phyloP scores from a whole-genome alignment of 495 filamentous ascomycete genomes.

The Penicillium longicatenatum region DNA sequence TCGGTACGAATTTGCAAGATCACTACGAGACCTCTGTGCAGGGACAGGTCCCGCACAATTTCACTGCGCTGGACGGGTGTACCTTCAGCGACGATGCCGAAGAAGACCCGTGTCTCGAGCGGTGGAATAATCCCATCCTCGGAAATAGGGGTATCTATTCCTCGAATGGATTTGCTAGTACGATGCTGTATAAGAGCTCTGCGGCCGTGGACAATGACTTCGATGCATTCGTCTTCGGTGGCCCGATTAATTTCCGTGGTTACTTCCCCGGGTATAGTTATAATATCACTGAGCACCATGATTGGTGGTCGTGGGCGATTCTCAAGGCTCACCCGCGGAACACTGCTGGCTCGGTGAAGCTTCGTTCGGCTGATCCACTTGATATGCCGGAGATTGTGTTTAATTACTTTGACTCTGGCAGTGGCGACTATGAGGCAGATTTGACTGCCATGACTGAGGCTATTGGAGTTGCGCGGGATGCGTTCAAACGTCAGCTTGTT shows the following conservation, averaged over 20 bases:
- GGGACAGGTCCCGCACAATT: slow-evolving; percentile 44
- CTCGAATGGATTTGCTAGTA: slow-evolving; percentile 47
- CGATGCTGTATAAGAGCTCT: slow-evolving; percentile 48
- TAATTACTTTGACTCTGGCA: slow-evolving; percentile 54
- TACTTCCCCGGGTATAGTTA: slow-evolving; percentile 40
- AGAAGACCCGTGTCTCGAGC: slow-evolving; percentile 48
- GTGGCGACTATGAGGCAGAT: slow-evolving; percentile 38
- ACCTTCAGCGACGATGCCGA: slow-evolving; percentile 37
- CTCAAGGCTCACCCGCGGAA: slow-evolving; percentile 58
- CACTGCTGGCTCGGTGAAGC: slow-evolving; percentile 51
- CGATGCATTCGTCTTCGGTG: slow-evolving; percentile 57
- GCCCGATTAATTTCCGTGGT: slow-evolving; percentile 50
- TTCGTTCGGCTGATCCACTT: slow-evolving; percentile 52
- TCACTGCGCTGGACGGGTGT: slow-evolving; percentile 45
- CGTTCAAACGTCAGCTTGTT: slow-evolving; percentile 33
- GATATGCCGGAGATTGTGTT: slow-evolving; percentile 59
- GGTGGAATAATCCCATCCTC: slow-evolving; percentile 41
- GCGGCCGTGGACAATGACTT: slow-evolving; percentile 38
- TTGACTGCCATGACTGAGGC: slow-evolving; percentile 52
- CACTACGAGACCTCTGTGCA: slow-evolving; percentile 59
- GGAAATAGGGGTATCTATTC: slow-evolving; percentile 51
- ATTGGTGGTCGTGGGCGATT: slow-evolving; percentile 51
- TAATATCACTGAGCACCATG: slow-evolving; percentile 27
- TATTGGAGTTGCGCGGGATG: slow-evolving; percentile 45
- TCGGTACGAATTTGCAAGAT: slow-evolving; percentile 69